Evolutionary conservation across 306 rosid species (phyloP).

Genomic region (Abrus precatorius): DNA sequence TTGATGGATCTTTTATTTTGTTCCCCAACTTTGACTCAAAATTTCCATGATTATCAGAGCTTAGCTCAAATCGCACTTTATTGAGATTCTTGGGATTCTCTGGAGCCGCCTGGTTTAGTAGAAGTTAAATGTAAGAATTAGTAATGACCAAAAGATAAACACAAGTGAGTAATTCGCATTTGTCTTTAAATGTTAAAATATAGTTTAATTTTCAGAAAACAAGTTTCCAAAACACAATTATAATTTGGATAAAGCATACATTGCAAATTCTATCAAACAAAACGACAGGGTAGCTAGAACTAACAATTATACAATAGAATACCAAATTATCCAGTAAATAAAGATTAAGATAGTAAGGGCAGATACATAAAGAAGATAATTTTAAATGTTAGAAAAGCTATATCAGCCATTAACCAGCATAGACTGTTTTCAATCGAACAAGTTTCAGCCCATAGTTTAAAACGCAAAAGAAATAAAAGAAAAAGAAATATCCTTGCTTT

Average conservation of each 20-base stretch:
- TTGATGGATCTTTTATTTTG: conserved; percentile 26
- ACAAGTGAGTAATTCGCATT: not conserved
- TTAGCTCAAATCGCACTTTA: conserved; percentile 46
- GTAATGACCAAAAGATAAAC: not conserved
- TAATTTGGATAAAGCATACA: not conserved
- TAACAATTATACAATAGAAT: not conserved
- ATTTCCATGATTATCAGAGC: conserved; percentile 30
- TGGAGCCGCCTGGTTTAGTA: conserved; percentile 33
- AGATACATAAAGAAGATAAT: not conserved
- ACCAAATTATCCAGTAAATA: not conserved
- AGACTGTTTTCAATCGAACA: not conserved
- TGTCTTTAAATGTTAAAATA: not conserved
- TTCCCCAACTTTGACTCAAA: conserved; percentile 33
- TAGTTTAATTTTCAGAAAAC: conserved; percentile 2
- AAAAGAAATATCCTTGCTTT: not conserved
- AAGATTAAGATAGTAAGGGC: conserved; percentile 6
- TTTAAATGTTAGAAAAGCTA: not conserved
- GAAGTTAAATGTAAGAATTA: conserved; percentile 10
- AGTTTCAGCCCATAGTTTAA: conserved; percentile 4
- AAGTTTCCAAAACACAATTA: conserved; percentile 10
- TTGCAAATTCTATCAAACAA: not conserved
- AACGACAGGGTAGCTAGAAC: not conserved
- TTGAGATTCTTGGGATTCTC: conserved; percentile 39
- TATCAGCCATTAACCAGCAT: not conserved
- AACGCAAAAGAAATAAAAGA: not conserved